Conservation (phyloP, 2,329 filamentous ascomycete genomes). For the Boeremia exigua region DNA sequence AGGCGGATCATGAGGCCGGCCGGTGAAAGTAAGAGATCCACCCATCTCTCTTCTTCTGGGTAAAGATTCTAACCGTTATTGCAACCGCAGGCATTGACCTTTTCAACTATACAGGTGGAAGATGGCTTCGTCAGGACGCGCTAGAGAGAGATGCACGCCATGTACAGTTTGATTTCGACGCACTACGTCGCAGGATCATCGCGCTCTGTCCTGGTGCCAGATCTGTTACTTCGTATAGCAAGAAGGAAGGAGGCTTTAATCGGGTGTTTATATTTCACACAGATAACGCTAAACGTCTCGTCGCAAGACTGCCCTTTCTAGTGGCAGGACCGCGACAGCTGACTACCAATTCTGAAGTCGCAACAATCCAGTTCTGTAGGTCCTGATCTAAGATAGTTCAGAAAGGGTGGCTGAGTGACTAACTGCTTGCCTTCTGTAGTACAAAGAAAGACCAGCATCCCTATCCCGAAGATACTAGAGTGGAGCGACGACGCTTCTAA, state of each 20-base stretch:
- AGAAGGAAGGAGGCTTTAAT: conserved; percentile 55
- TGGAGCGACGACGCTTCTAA: conserved; percentile 50
- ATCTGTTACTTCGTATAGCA: conserved; percentile 45
- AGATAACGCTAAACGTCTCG: conserved; percentile 46
- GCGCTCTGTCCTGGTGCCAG: conserved; percentile 46
- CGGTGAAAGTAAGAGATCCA: too few species aligned
- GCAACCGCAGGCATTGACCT: conserved; percentile 19
- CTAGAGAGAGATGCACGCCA: conserved; percentile 45
- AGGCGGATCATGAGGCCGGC: too few species aligned
- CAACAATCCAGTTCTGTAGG: conserved; percentile 53
- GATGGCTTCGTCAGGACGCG: conserved; percentile 48
- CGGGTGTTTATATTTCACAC: conserved; percentile 52
- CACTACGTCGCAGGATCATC: conserved; percentile 47
- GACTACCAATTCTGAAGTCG: conserved; percentile 53
- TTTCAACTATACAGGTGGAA: conserved; percentile 35
- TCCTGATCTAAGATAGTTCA: conserved; percentile 14
- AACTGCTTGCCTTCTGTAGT: conserved; percentile 36
- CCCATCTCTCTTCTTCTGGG: too few species aligned
- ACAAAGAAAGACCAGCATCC: conserved; percentile 47
- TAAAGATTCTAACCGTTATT: too few species aligned
- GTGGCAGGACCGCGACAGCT: conserved; percentile 48
- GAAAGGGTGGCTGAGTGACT: background rate
- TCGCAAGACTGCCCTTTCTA: conserved; percentile 52
- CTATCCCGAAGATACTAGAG: conserved; percentile 52
- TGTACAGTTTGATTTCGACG: conserved; percentile 51